Conservation (phyloP, 352 stramenopile species). For the Pythium coloratum region DNA sequence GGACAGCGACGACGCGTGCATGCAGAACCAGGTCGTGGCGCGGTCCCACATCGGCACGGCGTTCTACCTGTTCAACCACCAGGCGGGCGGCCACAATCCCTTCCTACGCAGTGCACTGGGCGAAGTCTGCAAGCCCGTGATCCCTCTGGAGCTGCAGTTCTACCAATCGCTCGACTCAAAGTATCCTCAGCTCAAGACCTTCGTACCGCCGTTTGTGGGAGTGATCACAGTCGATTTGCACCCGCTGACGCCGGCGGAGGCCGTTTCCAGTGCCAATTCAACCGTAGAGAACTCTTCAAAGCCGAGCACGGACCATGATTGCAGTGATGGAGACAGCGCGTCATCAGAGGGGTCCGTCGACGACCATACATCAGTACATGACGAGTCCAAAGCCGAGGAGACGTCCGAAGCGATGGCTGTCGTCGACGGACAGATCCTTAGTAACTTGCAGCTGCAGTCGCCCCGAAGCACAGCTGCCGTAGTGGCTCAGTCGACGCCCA, state of each 20-base stretch:
- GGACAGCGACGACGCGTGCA: slow-evolving; percentile 25
- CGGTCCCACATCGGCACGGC: slow-evolving; percentile 58
- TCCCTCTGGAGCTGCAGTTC: slow-evolving; percentile 72
- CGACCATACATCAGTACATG: neutral
- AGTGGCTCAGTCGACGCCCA: neutral
- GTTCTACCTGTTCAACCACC: slow-evolving; percentile 81
- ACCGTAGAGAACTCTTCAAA: neutral
- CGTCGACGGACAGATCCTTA: slow-evolving; percentile 5
- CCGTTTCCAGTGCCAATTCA: neutral
- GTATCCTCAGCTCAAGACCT: slow-evolving; percentile 62
- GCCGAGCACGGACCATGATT: neutral
- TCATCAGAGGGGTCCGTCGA: neutral
- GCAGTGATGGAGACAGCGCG: neutral
- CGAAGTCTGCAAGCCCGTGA: slow-evolving; percentile 79
- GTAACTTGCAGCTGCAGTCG: slow-evolving; percentile 11
- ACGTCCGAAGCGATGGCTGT: neutral
- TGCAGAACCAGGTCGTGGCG: slow-evolving; percentile 66
- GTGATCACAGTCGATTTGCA: slow-evolving; percentile 62
- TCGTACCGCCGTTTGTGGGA: slow-evolving; percentile 68
- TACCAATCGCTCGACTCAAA: slow-evolving; percentile 55
- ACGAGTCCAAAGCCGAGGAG: neutral
- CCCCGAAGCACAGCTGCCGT: neutral
- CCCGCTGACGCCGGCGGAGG: slow-evolving; percentile 2
- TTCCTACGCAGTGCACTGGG: slow-evolving; percentile 60
- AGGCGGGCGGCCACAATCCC: slow-evolving; percentile 77